phyloP scores from a whole-genome alignment of 495 filamentous ascomycete species.

The Chaetomium tenue region DNA sequence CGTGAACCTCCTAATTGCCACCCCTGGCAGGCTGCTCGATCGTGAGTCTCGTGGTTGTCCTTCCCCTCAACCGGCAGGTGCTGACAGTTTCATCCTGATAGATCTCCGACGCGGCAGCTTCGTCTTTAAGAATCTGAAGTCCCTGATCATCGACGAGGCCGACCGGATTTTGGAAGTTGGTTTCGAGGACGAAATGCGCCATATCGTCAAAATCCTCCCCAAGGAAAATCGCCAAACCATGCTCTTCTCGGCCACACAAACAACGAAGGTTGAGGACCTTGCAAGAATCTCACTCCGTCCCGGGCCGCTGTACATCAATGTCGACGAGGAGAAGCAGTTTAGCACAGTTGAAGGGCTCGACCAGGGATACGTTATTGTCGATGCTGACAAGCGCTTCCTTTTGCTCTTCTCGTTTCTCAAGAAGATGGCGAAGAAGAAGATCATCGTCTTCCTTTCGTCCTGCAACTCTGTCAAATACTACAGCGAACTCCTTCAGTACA shows the following conservation, averaged over 20 bases:
- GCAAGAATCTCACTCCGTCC: constrained; percentile 89
- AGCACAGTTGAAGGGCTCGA: constrained; percentile 86
- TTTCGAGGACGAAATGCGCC: constrained; percentile 97
- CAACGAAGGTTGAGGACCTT: constrained; percentile 96
- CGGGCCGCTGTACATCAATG: constrained; percentile 94
- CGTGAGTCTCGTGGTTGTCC: constrained; percentile 35
- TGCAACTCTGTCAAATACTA: constrained; percentile 95
- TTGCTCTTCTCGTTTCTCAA: constrained; percentile 96
- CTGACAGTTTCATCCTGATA: constrained; percentile 14
- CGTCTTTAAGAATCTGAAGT: constrained; percentile 80
- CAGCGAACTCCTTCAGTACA: constrained; percentile 90
- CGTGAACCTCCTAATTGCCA: constrained; percentile 91
- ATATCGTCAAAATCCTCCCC: constrained; percentile 94
- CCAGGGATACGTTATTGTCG: constrained; percentile 92
- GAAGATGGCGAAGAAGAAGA: constrained; percentile 84
- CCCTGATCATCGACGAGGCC: constrained; percentile 87
- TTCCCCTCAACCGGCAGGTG: not conserved
- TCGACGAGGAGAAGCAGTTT: constrained; percentile 56
- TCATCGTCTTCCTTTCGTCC: constrained; percentile 94
- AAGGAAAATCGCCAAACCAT: constrained; percentile 88
- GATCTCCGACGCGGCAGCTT: constrained; percentile 91
- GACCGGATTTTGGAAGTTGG: constrained; percentile 94
- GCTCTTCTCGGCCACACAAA: constrained; percentile 97
- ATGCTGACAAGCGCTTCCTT: constrained; percentile 89
- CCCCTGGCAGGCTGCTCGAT: constrained; percentile 88